phyloP scores from a whole-genome alignment of 768 basidiomycete species.

The Rossbeevera mucosa region DNA sequence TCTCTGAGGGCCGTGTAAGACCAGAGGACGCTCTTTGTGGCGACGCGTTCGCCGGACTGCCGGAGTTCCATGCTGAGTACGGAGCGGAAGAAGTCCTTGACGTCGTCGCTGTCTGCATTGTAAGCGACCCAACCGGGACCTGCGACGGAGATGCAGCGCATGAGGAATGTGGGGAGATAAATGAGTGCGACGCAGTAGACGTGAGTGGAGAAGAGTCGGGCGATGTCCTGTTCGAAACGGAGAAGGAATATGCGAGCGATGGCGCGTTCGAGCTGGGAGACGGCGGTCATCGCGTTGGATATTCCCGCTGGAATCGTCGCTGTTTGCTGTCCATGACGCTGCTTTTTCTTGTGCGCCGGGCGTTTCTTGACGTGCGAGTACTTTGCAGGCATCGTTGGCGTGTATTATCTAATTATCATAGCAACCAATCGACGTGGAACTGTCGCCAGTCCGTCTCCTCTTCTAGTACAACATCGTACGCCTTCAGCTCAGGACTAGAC shows the following conservation, averaged over 20 bases:
- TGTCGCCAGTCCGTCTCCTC: constrained; percentile 51
- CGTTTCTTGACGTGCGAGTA: constrained; percentile 75
- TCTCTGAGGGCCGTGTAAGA: constrained; percentile 72
- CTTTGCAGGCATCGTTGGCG: constrained; percentile 55
- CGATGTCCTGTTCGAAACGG: constrained; percentile 72
- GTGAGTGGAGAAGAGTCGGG: constrained; percentile 67
- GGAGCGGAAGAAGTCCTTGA: constrained; percentile 71
- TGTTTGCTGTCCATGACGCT: too few species aligned
- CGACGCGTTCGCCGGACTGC: constrained; percentile 72
- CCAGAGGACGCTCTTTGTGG: constrained; percentile 77
- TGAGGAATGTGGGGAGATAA: constrained; percentile 62
- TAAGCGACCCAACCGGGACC: constrained; percentile 67
- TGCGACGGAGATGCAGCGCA: constrained; percentile 56
- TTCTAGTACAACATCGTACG: constrained; percentile 21
- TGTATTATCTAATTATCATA: not conserved
- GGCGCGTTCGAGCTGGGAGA: constrained; percentile 61
- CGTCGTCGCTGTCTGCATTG: constrained; percentile 63
- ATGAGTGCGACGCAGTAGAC: constrained; percentile 60
- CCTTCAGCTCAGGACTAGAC: constrained; percentile 17
- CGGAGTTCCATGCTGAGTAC: constrained; percentile 73
- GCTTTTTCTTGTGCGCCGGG: constrained; percentile 47
- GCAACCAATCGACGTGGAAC: constrained; percentile 46
- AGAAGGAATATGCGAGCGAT: constrained; percentile 65
- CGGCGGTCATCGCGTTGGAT: constrained; percentile 53
- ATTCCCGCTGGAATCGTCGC: too few species aligned